These are phyloP conservation scores for Sorghum bicolor DNA, from an alignment of 176 grass and related monocot species.

Conservation along the genomic window Sorghum_bicolor_NCBIv3 NC_012872.2:68995001-68995500, in stretches of 20 bases:
- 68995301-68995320: neutral
- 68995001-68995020: neutral
- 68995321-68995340: slow-evolving; percentile 12
- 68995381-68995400: slow-evolving; percentile 1
- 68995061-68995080: neutral
- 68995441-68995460: slow-evolving; percentile 2
- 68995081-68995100: neutral
- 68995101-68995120: neutral
- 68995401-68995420: slow-evolving; percentile 16
- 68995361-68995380: neutral
- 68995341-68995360: neutral
- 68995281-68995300: neutral
- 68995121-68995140: neutral
- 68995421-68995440: slow-evolving; percentile 21
- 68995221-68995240: slow-evolving; percentile 1
- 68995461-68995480: slow-evolving; percentile 42
- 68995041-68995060: neutral
- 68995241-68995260: neutral
- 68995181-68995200: neutral
- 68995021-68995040: neutral
- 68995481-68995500: slow-evolving; percentile 19
- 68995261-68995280: neutral
- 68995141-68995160: neutral
- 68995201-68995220: neutral
- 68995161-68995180: neutral